These are phyloP conservation scores for Papiliotrema fonsecae DNA, from an alignment of 1,284 basidiomycete genomes.

Conservation along the genomic window DNA sequence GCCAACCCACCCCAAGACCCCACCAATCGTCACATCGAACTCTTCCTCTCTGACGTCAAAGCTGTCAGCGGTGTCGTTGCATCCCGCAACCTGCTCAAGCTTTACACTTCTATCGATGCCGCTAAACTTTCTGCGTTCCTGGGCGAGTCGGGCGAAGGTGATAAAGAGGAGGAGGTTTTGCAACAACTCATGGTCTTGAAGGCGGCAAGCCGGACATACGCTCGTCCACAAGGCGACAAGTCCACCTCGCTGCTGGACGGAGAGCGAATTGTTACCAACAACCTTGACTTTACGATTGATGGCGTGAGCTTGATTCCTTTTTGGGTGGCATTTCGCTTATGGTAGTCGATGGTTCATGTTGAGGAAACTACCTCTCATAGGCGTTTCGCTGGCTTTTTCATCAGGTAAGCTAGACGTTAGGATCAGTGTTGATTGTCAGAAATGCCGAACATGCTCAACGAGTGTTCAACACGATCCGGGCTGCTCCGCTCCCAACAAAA, in stretches of 20 bases:
- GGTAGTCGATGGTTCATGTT: constrained; percentile 89
- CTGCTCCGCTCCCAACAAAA: constrained; percentile 57
- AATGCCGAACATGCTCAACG: constrained; percentile 85
- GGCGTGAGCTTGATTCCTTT: constrained; percentile 56
- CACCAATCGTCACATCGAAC: constrained; percentile 72
- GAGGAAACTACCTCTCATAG: constrained; percentile 88
- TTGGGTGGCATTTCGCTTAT: background rate
- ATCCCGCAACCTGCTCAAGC: constrained; percentile 83
- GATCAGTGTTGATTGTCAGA: constrained; percentile 31
- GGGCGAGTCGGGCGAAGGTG: constrained; percentile 29
- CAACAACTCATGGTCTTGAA: constrained; percentile 98
- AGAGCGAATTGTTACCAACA: constrained; percentile 80
- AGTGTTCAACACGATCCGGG: constrained; percentile 70
- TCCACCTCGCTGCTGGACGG: constrained; percentile 63
- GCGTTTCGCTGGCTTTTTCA: constrained; percentile 94
- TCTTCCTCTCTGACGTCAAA: constrained; percentile 74
- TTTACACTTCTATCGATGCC: constrained; percentile 90
- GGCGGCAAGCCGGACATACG: constrained; percentile 59
- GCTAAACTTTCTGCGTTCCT: constrained; percentile 88
- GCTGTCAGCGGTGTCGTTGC: constrained; percentile 75
- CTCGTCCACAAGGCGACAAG: constrained; percentile 60
- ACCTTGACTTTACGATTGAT: constrained; percentile 92
- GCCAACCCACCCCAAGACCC: constrained; percentile 62
- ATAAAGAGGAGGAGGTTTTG: constrained; percentile 85
- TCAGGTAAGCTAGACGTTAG: constrained; percentile 38